Conservation (phyloP, 305 asterid genomes). For the Rubia tinctorum region DNA sequence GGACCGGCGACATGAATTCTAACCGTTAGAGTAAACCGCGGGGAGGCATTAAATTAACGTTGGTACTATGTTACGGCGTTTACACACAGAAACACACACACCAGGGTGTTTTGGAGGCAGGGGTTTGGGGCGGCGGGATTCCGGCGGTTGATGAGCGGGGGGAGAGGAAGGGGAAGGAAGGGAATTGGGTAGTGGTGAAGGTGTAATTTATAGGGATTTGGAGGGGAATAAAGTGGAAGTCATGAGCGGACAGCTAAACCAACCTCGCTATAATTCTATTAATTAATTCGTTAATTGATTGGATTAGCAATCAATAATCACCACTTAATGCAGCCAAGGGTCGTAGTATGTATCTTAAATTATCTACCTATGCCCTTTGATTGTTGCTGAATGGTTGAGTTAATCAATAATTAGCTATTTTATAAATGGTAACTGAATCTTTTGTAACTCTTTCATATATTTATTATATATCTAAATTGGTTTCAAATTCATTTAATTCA, state of each 20-base stretch:
- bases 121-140: background rate
- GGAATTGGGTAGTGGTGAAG: background rate
- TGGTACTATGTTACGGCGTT: background rate
- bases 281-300: background rate
- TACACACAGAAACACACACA: background rate
- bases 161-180: background rate
- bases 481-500: too few species aligned
- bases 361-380: background rate
- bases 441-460: too few species aligned
- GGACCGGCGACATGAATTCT: conserved; percentile 31
- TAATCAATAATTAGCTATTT: too few species aligned
- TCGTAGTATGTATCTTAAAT: background rate
- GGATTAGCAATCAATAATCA: conserved; percentile 12
- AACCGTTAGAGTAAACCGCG: background rate
- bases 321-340: background rate
- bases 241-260: conserved; percentile 10
- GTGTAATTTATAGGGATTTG: conserved; percentile 20
- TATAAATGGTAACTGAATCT: too few species aligned
- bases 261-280: conserved; percentile 9
- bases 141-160: background rate
- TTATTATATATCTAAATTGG: too few species aligned
- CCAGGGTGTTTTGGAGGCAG: background rate
- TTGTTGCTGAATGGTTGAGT: background rate
- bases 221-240: background rate
- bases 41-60: conserved; percentile 18